Evolutionary conservation across 306 rosid genomes (phyloP).

Genomic region (Trifolium pratense): DNA sequence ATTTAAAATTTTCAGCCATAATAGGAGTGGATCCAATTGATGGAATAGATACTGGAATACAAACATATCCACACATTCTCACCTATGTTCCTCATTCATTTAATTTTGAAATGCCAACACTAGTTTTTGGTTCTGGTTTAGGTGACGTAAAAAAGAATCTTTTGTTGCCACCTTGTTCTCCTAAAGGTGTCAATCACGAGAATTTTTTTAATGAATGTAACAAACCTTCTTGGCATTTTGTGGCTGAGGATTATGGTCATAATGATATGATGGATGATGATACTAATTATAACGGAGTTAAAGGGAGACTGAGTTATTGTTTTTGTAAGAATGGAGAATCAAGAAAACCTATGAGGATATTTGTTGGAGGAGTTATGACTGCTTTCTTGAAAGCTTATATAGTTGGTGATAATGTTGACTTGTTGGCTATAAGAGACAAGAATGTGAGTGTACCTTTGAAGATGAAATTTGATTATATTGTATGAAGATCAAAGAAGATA

Average conservation of each 20-base stretch:
- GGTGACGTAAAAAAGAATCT: slow-evolving; percentile 66
- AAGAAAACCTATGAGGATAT: slow-evolving; percentile 85
- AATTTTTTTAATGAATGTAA: slow-evolving; percentile 70
- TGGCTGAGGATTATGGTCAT: slow-evolving; percentile 79
- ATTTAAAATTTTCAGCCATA: slow-evolving; percentile 67
- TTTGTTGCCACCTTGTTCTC: slow-evolving; percentile 82
- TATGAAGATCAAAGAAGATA: slow-evolving; percentile 34
- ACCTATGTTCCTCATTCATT: slow-evolving; percentile 71
- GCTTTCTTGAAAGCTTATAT: slow-evolving; percentile 79
- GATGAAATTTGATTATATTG: slow-evolving; percentile 47
- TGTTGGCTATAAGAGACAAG: slow-evolving; percentile 57
- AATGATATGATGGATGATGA: slow-evolving; percentile 81
- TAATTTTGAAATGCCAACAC: slow-evolving; percentile 58
- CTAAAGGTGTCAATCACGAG: slow-evolving; percentile 79
- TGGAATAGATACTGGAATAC: slow-evolving; percentile 73
- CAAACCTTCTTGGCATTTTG: slow-evolving; percentile 67
- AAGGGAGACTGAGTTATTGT: slow-evolving; percentile 62
- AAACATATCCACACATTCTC: slow-evolving; percentile 84
- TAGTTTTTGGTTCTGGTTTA: slow-evolving; percentile 76
- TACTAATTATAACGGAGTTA: slow-evolving; percentile 68
- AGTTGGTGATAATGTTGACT: slow-evolving; percentile 50
- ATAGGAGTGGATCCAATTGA: slow-evolving; percentile 92
- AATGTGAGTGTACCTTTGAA: slow-evolving; percentile 53
- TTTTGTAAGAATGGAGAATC: slow-evolving; percentile 74
- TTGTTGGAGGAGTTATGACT: slow-evolving; percentile 77